Evolutionary conservation across 2,329 filamentous ascomycete species (phyloP).

Genomic region (Pestalotiopsis sp.): DNA sequence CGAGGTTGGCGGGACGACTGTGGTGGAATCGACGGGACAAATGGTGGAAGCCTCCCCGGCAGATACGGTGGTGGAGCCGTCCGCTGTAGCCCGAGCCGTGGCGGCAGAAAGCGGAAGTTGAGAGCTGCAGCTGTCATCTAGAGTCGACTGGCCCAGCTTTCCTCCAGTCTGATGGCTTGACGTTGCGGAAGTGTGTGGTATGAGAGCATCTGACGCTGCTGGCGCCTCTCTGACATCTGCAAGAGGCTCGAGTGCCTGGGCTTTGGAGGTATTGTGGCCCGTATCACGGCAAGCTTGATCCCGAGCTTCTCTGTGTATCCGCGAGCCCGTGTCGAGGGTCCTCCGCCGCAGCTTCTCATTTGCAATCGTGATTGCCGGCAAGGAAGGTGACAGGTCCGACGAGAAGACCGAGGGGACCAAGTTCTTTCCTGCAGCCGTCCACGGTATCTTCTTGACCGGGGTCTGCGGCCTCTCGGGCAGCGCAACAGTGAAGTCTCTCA

Average conservation of each 20-base stretch:
- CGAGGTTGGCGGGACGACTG: too few relatives aligned
- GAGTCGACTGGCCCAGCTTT: background rate
- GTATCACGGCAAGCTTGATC: background rate
- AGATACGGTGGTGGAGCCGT: background rate
- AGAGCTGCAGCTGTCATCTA: background rate
- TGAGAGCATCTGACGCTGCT: background rate
- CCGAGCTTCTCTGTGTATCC: background rate
- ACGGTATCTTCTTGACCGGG: conserved; percentile 69
- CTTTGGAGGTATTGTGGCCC: background rate
- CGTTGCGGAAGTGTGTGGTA: background rate
- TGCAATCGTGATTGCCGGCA: conserved; percentile 23
- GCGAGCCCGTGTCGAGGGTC: conserved; percentile 15
- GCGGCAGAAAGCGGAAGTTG: background rate
- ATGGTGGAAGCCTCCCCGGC: too few relatives aligned
- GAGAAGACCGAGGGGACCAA: conserved; percentile 40
- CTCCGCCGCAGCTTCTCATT: conserved; percentile 19
- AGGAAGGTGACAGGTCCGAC: conserved; percentile 24
- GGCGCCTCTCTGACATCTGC: background rate
- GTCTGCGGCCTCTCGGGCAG: conserved; percentile 70
- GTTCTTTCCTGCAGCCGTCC: conserved; percentile 59
- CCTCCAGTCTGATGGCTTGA: background rate
- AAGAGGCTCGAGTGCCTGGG: background rate
- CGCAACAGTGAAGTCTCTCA: conserved; percentile 73
- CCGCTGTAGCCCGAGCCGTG: background rate
- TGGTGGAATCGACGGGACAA: too few relatives aligned